Conservation (phyloP, 192 early-diverging fungal genomes). For the Spinellus fusiger region DNA sequence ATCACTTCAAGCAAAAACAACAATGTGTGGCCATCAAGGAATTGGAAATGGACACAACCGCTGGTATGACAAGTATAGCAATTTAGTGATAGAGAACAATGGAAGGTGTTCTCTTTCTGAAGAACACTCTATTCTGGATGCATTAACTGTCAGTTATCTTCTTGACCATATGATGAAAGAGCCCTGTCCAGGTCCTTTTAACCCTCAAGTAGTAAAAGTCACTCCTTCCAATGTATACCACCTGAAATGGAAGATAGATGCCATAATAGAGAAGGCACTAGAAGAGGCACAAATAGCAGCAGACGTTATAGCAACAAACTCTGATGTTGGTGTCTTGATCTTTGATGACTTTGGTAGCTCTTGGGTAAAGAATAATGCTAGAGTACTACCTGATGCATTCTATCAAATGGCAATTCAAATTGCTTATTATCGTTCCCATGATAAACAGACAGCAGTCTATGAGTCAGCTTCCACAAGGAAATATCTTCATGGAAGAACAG, state of each 20-base stretch:
- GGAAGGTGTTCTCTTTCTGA: conserved; percentile 58
- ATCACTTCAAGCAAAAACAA: conserved; percentile 34
- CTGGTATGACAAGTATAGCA: conserved; percentile 86
- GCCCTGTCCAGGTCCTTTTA: neutral
- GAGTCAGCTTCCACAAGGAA: conserved; percentile 81
- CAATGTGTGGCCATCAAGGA: conserved; percentile 50
- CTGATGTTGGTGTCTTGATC: conserved; percentile 55
- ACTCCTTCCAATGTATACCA: neutral
- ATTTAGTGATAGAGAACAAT: conserved; percentile 64
- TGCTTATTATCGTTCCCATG: conserved; percentile 71
- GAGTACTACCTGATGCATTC: conserved; percentile 73
- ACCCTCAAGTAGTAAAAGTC: neutral
- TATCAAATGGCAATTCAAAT: conserved; percentile 85
- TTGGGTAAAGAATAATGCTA: conserved; percentile 70
- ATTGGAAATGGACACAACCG: conserved; percentile 69
- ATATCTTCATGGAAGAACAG: conserved; percentile 81
- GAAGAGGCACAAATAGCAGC: conserved; percentile 48
- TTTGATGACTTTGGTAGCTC: conserved; percentile 67
- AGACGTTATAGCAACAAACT: conserved; percentile 46
- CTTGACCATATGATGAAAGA: conserved; percentile 17
- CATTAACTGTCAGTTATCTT: conserved; percentile 21
- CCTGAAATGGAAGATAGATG: neutral
- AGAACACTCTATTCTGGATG: conserved; percentile 37
- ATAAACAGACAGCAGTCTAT: conserved; percentile 62
- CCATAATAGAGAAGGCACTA: neutral